Conservation (phyloP, 2,329 filamentous ascomycete genomes). For the Cordyceps cicadae region DNA sequence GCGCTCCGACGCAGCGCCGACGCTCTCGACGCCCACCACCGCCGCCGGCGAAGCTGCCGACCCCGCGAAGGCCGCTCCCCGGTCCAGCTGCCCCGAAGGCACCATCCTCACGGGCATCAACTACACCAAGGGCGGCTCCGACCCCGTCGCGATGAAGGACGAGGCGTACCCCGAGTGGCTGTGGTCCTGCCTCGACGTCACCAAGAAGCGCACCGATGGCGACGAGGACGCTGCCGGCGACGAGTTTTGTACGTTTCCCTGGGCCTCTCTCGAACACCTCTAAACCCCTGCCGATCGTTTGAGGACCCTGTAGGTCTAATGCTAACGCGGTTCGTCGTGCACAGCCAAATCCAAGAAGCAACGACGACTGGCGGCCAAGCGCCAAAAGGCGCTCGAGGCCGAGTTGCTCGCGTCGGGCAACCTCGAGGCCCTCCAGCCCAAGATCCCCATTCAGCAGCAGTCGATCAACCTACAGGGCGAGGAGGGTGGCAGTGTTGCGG, state of each 20-base stretch:
- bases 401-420: slow-evolving; percentile 57
- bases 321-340: slow-evolving; percentile 7
- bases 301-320: neutral
- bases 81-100: slow-evolving; percentile 55
- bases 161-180: slow-evolving; percentile 74
- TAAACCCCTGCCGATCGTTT: neutral
- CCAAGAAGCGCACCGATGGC: slow-evolving; percentile 43
- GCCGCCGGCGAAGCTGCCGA: slow-evolving; percentile 23
- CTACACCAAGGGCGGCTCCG: slow-evolving; percentile 63
- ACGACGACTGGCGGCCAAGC: slow-evolving; percentile 61
- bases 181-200: slow-evolving; percentile 61
- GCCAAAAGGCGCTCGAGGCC: slow-evolving; percentile 47
- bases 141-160: slow-evolving; percentile 67
- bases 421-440: slow-evolving; percentile 54
- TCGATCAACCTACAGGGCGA: slow-evolving; percentile 61
- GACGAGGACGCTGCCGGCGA: slow-evolving; percentile 55
- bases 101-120: slow-evolving; percentile 67
- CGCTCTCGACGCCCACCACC: slow-evolving; percentile 28
- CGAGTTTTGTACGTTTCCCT: slow-evolving; percentile 65
- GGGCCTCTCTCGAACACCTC: no score
- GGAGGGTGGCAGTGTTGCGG: slow-evolving; percentile 32
- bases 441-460: slow-evolving; percentile 71
- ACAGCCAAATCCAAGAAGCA: slow-evolving; percentile 79
- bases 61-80: slow-evolving; percentile 19
- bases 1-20: slow-evolving; percentile 29